Percentiles rank a stretch among this genome's conserved stretches.
Evolutionary conservation across 371 early-diverging fungal species (phyloP).

Genomic region (Syncephalis fuscata): DNA sequence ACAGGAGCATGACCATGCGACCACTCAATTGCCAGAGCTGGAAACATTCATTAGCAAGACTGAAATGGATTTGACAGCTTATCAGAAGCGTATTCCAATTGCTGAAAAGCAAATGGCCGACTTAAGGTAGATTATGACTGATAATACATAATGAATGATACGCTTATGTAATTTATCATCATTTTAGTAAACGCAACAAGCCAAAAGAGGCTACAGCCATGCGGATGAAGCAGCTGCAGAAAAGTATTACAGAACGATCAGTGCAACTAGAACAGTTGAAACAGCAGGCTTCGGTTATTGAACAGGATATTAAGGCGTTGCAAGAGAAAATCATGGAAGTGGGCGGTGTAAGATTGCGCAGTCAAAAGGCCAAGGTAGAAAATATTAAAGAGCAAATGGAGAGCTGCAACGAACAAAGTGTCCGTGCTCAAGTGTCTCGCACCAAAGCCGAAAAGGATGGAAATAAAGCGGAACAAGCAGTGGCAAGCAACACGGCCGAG

Average conservation of each 20-base stretch:
- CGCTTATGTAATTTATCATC: no score
- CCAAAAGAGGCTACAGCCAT: slow-evolving; percentile 22
- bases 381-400: slow-evolving; percentile 64
- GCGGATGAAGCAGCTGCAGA: slow-evolving; percentile 18
- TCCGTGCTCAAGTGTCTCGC: slow-evolving; percentile 49
- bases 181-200: slow-evolving; percentile 10
- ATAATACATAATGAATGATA: background rate
- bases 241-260: slow-evolving; percentile 20
- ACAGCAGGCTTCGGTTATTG: slow-evolving; percentile 26
- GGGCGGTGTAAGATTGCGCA: slow-evolving; percentile 72
- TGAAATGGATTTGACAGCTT: slow-evolving; percentile 51
- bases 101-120: background rate
- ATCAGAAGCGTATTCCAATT: background rate
- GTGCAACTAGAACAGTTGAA: slow-evolving; percentile 18
- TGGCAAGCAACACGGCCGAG: slow-evolving; percentile 36
- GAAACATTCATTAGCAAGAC: slow-evolving; percentile 49
- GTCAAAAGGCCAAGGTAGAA: slow-evolving; percentile 76
- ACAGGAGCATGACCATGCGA: slow-evolving; percentile 26
- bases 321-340: slow-evolving; percentile 81
- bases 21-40: slow-evolving; percentile 36
- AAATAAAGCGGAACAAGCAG: slow-evolving; percentile 45
- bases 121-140: background rate
- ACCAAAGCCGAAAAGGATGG: slow-evolving; percentile 61
- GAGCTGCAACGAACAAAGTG: slow-evolving; percentile 28
- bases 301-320: slow-evolving; percentile 45